A percentile compares a stretch with the other conserved stretches of the same genome.
Conservation (phyloP, 2,329 filamentous ascomycete species). For the Pseudogymnoascus sp. region DNA sequence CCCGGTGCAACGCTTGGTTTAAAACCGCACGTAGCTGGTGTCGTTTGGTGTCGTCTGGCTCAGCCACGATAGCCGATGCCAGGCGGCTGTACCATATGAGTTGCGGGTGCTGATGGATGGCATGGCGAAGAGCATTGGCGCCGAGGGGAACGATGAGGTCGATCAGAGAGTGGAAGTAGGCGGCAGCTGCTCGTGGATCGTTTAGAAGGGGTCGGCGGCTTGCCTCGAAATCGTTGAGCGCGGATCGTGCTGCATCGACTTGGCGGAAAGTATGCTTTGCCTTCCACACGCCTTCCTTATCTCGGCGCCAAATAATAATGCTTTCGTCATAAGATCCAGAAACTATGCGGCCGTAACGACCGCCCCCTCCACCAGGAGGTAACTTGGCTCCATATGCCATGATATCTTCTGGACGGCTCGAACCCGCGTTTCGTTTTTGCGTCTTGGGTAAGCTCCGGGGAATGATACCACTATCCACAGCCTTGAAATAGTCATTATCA, state of each 20-base stretch:
- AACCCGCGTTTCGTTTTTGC: conserved; percentile 51
- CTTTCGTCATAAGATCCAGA: conserved; percentile 95
- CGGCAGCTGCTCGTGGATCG: conserved; percentile 28
- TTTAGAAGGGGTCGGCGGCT: conserved; percentile 17
- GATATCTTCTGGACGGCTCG: conserved; percentile 66
- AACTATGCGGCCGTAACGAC: conserved; percentile 86
- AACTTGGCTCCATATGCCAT: conserved; percentile 77
- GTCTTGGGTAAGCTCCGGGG: conserved; percentile 11
- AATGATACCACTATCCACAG: conserved; percentile 45
- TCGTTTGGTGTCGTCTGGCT: conserved; percentile 39
- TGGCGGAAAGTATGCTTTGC: conserved; percentile 68
- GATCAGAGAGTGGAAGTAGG: conserved; percentile 45
- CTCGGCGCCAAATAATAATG: conserved; percentile 89
- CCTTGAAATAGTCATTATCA: conserved; percentile 65
- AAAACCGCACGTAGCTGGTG: conserved; percentile 29
- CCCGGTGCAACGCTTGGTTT: conserved; percentile 2
- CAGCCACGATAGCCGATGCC: conserved; percentile 43
- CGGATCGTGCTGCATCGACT: conserved; percentile 57
- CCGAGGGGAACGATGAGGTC: conserved; percentile 47
- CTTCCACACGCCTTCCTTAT: conserved; percentile 78
- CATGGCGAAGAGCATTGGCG: conserved; percentile 32
- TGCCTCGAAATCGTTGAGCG: conserved; percentile 22
- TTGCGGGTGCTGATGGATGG: conserved; percentile 22
- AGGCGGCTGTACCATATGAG: conserved; percentile 36
- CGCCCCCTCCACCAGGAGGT: conserved; percentile 83